phyloP scores from a whole-genome alignment of 108 stramenopile species.

The Asterionellopsis glacialis region DNA sequence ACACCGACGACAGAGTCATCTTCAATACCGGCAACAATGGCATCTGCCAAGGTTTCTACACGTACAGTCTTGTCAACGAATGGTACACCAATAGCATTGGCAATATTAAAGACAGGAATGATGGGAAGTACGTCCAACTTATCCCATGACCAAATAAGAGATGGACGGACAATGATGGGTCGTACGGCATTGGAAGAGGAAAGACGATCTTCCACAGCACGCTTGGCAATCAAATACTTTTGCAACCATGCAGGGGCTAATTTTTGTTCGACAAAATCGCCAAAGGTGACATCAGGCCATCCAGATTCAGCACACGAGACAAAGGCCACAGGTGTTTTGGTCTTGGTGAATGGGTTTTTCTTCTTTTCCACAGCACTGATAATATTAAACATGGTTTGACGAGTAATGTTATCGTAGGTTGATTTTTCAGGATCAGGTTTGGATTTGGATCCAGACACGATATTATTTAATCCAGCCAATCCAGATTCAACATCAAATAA shows the following conservation, averaged over 20 bases:
- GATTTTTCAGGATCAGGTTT: constrained; percentile 31
- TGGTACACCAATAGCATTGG: constrained; percentile 47
- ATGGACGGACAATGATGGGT: constrained; percentile 36
- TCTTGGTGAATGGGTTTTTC: constrained; percentile 18
- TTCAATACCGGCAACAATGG: constrained; percentile 50
- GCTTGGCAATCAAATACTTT: constrained; percentile 43
- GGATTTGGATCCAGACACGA: constrained; percentile 48
- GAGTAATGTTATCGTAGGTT: constrained; percentile 62
- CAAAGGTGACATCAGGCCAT: constrained; percentile 54
- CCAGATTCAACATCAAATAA: constrained; percentile 57
- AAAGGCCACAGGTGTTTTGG: constrained; percentile 37
- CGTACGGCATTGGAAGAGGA: constrained; percentile 26
- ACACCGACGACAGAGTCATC: constrained; percentile 38
- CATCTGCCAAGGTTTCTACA: constrained; percentile 56
- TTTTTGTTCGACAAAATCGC: constrained; percentile 35
- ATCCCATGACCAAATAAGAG: constrained; percentile 59
- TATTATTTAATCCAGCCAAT: constrained; percentile 36
- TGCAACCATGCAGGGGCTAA: constrained; percentile 51
- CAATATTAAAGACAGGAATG: constrained; percentile 55
- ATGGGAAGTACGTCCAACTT: constrained; percentile 56
- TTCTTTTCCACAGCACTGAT: constrained; percentile 21
- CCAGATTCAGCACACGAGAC: constrained; percentile 57
- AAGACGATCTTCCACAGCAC: constrained; percentile 40
- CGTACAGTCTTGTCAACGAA: constrained; percentile 61
- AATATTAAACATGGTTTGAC: constrained; percentile 49